phyloP scores from a whole-genome alignment of 805 yeast species.

The Dipodascopsis tothii region DNA sequence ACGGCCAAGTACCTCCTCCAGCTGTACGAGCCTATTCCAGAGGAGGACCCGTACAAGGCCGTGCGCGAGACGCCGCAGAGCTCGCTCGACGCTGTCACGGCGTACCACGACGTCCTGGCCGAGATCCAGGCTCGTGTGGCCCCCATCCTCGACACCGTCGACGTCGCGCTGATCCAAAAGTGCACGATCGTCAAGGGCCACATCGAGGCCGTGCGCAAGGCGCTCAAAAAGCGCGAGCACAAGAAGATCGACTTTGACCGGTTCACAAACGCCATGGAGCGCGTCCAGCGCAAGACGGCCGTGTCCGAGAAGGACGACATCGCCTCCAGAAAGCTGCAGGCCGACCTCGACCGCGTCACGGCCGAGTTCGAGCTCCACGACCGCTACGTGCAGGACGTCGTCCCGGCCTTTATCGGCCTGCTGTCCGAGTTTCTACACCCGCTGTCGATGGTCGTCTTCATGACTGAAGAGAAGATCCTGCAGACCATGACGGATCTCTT shows the following conservation, averaged over 20 bases:
- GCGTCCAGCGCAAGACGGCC: slow-evolving; percentile 25
- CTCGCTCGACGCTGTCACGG: slow-evolving; percentile 25
- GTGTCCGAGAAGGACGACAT: slow-evolving; percentile 29
- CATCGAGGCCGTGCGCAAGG: slow-evolving; percentile 29
- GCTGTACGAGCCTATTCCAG: slow-evolving; percentile 28
- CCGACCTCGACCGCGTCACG: slow-evolving; percentile 29
- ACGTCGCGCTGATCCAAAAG: slow-evolving; percentile 20
- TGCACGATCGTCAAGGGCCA: slow-evolving; percentile 25
- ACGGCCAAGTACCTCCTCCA: slow-evolving; percentile 20
- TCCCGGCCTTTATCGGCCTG: slow-evolving; percentile 28
- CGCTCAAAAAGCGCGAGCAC: slow-evolving; percentile 33
- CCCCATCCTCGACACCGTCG: slow-evolving; percentile 26
- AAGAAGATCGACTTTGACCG: slow-evolving; percentile 36
- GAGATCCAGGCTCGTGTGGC: slow-evolving; percentile 23
- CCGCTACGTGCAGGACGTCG: slow-evolving; percentile 24
- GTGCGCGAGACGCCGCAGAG: slow-evolving; percentile 30
- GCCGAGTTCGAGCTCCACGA: slow-evolving; percentile 29
- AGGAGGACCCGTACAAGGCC: slow-evolving; percentile 25
- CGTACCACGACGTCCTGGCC: slow-evolving; percentile 24
- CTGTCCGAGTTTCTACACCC: slow-evolving; percentile 31
- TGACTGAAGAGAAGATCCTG: slow-evolving; percentile 26
- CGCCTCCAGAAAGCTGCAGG: slow-evolving; percentile 25
- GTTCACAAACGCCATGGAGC: slow-evolving; percentile 29
- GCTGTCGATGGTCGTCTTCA: slow-evolving; percentile 27
- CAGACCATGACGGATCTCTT: slow-evolving; percentile 23